Conservation (phyloP, 352 stramenopile genomes). For the Pythium scleroteichum region DNA sequence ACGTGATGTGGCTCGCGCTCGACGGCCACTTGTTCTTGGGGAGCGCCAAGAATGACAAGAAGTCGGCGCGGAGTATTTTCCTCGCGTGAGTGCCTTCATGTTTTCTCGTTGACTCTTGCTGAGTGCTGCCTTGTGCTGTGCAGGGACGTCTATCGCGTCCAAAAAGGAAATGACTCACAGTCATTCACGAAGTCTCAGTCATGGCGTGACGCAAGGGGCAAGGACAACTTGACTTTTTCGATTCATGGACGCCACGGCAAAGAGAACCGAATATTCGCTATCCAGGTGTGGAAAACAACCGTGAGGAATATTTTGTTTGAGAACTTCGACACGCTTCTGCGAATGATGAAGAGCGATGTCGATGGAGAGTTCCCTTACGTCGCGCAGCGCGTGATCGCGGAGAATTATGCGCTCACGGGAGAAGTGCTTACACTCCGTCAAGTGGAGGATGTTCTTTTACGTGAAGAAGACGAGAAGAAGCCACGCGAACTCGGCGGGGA, state of each 20-base stretch:
- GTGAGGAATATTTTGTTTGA: slow-evolving; percentile 55
- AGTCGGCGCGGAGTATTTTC: slow-evolving; percentile 41
- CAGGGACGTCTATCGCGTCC: slow-evolving; percentile 47
- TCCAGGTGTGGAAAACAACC: slow-evolving; percentile 44
- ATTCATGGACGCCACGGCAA: slow-evolving; percentile 40
- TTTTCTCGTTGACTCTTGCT: background rate
- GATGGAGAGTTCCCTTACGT: slow-evolving; percentile 55
- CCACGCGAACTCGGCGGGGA: slow-evolving; percentile 12
- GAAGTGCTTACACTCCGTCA: slow-evolving; percentile 44
- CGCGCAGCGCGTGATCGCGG: slow-evolving; percentile 41
- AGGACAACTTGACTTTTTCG: slow-evolving; percentile 50
- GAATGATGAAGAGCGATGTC: slow-evolving; percentile 44
- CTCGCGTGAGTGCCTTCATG: slow-evolving; percentile 35
- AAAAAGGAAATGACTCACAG: slow-evolving; percentile 44
- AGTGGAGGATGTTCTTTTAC: slow-evolving; percentile 46
- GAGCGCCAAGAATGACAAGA: slow-evolving; percentile 45
- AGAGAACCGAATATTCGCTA: slow-evolving; percentile 45
- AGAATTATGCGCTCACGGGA: slow-evolving; percentile 42
- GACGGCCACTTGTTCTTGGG: slow-evolving; percentile 48
- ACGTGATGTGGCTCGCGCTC: slow-evolving; percentile 49
- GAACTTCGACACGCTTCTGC: slow-evolving; percentile 43
- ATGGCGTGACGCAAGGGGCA: slow-evolving; percentile 44
- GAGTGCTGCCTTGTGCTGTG: background rate
- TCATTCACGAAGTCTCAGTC: slow-evolving; percentile 57
- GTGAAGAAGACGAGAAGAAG: slow-evolving; percentile 48